Evolutionary conservation across 2,329 filamentous ascomycete species (phyloP), one percentile per base, ranked within the genome.

Genomic region (Pseudofabraea citricarpa): DNA sequence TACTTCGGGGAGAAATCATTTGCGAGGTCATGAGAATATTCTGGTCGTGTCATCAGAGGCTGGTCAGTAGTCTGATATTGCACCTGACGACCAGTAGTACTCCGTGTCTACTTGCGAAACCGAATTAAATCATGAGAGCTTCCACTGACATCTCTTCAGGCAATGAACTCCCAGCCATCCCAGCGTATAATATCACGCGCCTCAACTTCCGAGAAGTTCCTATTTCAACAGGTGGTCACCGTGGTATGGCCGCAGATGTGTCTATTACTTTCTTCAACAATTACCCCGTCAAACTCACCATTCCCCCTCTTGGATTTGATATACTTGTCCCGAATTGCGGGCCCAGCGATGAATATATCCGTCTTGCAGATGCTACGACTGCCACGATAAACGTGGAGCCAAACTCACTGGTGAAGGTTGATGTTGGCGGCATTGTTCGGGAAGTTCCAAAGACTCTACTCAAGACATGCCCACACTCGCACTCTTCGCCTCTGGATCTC

Each of bases 261-360:
- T 80, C 86, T 24, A 63, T 95, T 21, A 71, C 75, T 10, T 73
- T 88, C 20, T 72, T 77, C 56, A 95, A 97, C 63, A 71, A 81
- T 41, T 95, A 88, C 57, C 88, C 90, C 1, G 64, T 98, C 40
- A 77, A 83, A 46, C 69, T 96, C 41, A 76, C 79, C 18, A 71
- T 96, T 16, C 93, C 93, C 10, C 73, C 85, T 27, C 79, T 97
- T 45, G 82, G 79, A 1, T 96, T 97, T 58, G 83, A 90, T 50
- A 80, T 97, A 22, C 71, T 95, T 36, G 83, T 97, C 5, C 83
- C 88, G 33, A 89, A 89, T 49, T 98, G 93, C 65, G 73, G 77
- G 20, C 71, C 77, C 4, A 70, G 78, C 18, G 82, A 93, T 44
- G 77, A 83, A 3, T 81, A 83, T 50, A 93, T 98, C 55, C 72